These are phyloP conservation scores for Chondrostereum purpureum DNA, from an alignment of 1,284 basidiomycete species.

Conservation along the genomic window DNA sequence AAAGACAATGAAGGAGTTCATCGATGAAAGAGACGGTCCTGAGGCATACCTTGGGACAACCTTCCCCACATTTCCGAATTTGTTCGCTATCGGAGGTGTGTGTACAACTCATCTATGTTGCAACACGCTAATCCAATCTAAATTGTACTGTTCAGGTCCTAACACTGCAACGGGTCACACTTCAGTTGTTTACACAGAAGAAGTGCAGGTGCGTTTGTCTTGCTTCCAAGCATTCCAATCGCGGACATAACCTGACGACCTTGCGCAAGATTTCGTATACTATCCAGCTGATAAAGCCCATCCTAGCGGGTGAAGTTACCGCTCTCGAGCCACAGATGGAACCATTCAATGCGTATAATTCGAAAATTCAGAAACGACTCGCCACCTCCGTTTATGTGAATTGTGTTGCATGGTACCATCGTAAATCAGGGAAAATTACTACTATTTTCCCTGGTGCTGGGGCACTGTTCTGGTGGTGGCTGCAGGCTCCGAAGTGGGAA, in stretches of 20 bases:
- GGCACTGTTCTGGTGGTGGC: conserved; percentile 26
- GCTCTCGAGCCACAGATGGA: conserved; percentile 26
- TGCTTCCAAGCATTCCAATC: too few species aligned
- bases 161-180: conserved; percentile 41
- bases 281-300: conserved; percentile 31
- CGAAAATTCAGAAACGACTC: conserved; percentile 29
- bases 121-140: too few species aligned
- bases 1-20: conserved; percentile 31
- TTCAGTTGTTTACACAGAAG: conserved; percentile 38
- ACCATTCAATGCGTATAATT: conserved; percentile 36
- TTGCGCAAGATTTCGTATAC: conserved; percentile 15
- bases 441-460: conserved; percentile 32
- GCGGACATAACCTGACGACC: neutral
- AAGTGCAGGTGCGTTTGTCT: conserved; percentile 31
- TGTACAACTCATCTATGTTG: too few species aligned
- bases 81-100: conserved; percentile 30
- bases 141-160: too few species aligned
- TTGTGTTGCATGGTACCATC: conserved; percentile 37
- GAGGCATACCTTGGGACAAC: conserved; percentile 35
- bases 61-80: conserved; percentile 37
- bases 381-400: conserved; percentile 28
- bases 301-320: conserved; percentile 24
- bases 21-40: conserved; percentile 28
- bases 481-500: conserved; percentile 22
- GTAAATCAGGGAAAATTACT: conserved; percentile 24